Conservation (phyloP, 202 grass and related monocot species). For the Setaria viridis region DNA sequence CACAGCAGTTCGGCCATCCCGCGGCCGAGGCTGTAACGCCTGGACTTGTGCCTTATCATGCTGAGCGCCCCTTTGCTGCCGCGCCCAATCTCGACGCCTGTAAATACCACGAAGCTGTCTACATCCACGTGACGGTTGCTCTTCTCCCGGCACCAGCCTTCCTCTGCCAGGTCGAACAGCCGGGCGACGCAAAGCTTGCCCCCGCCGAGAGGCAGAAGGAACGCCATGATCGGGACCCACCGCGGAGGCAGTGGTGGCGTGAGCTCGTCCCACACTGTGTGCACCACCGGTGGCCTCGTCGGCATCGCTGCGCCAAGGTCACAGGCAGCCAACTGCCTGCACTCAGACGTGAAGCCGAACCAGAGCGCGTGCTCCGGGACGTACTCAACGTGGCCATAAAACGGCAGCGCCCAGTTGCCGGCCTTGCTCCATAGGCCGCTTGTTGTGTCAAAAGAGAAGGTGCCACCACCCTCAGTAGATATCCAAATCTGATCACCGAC, state of each 20-base stretch:
- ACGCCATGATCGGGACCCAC: not conserved
- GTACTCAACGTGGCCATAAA: not conserved
- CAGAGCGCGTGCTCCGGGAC: slow-evolving; percentile 8
- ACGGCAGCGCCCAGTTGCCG: not conserved
- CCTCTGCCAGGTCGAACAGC: not conserved
- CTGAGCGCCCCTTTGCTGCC: not conserved
- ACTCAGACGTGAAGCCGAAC: slow-evolving; percentile 24
- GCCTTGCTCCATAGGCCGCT: slow-evolving; percentile 13
- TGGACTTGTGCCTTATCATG: slow-evolving; percentile 18
- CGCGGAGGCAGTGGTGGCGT: not conserved
- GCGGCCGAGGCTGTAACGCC: not conserved
- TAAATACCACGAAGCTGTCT: not conserved
- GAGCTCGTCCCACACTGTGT: not conserved
- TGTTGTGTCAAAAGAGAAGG: slow-evolving; percentile 2
- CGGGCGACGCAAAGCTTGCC: slow-evolving; percentile 9
- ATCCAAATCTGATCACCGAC: slow-evolving; percentile 20
- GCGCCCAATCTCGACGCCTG: not conserved
- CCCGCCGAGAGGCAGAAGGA: not conserved
- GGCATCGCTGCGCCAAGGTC: not conserved
- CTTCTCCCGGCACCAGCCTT: not conserved
- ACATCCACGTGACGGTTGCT: too few species aligned
- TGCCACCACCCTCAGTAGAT: not conserved
- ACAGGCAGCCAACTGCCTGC: not conserved
- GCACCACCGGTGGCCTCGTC: not conserved
- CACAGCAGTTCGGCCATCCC: not conserved